Percentiles rank a stretch among this genome's conserved stretches.
These are phyloP conservation scores for Backusella westeae DNA, from an alignment of 192 early-diverging fungal genomes.

Conservation along the genomic window DNA sequence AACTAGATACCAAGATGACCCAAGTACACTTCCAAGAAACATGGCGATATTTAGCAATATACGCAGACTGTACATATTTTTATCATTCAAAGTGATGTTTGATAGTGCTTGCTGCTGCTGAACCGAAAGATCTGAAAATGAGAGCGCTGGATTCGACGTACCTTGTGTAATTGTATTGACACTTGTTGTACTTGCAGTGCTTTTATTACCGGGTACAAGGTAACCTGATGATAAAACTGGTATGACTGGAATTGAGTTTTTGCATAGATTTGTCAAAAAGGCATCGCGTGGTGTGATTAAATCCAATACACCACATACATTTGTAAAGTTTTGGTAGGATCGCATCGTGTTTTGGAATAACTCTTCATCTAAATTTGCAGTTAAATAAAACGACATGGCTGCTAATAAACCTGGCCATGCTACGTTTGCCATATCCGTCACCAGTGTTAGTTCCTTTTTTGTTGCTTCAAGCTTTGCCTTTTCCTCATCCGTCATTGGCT, in stretches of 20 bases:
- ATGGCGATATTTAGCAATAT: conserved; percentile 69
- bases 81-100: conserved; percentile 57
- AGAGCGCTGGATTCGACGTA: conserved; percentile 2
- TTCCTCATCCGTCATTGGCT: conserved; percentile 10
- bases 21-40: conserved; percentile 71
- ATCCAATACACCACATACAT: conserved; percentile 77
- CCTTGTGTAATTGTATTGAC: background rate
- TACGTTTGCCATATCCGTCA: conserved; percentile 73
- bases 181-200: background rate
- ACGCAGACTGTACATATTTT: conserved; percentile 78
- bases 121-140: conserved; percentile 28
- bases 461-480: background rate
- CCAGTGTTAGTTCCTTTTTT: conserved; percentile 41
- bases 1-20: conserved; percentile 83
- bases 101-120: conserved; percentile 35
- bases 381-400: conserved; percentile 72
- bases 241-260: conserved; percentile 71
- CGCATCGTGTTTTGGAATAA: conserved; percentile 73
- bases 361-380: conserved; percentile 77
- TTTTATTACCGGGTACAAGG: background rate
- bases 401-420: conserved; percentile 82
- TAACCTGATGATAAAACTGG: conserved; percentile 34
- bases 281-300: conserved; percentile 81
- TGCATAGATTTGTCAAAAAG: conserved; percentile 82
- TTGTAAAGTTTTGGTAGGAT: conserved; percentile 72